A percentile compares a stretch with the other conserved stretches of the same genome.
These are phyloP conservation scores for Neurospora pannonica DNA, from an alignment of 495 filamentous ascomycete species.

Conservation along the genomic window DNA sequence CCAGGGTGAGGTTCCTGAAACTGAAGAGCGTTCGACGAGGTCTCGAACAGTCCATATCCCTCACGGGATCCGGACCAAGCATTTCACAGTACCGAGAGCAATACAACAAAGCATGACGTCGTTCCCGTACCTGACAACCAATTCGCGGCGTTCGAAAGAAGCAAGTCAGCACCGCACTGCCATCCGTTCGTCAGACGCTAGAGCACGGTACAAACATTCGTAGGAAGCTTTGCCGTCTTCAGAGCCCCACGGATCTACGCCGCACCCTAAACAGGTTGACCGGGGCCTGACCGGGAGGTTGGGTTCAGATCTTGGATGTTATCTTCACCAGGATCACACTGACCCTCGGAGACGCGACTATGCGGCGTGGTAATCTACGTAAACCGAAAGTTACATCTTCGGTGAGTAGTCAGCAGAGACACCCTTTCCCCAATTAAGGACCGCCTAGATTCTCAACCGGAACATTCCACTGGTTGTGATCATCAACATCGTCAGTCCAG, in stretches of 20 bases:
- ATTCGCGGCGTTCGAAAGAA: not conserved
- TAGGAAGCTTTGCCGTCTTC: not conserved
- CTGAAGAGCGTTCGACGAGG: not conserved
- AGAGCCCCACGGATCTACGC: not conserved
- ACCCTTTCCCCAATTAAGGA: not conserved
- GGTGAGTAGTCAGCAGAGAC: not conserved
- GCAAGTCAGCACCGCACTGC: not conserved
- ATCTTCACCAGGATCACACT: not conserved
- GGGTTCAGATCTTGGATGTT: not conserved
- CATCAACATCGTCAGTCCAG: not conserved
- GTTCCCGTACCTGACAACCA: not conserved
- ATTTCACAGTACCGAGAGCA: not conserved
- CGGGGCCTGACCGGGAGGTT: not conserved
- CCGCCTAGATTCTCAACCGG: not conserved
- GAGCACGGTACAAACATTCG: not conserved
- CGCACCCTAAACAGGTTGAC: not conserved
- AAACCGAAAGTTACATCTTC: not conserved
- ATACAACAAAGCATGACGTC: not conserved
- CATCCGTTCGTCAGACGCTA: not conserved
- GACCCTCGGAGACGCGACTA: not conserved
- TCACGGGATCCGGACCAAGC: not conserved
- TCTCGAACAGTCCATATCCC: not conserved
- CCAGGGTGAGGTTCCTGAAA: not conserved
- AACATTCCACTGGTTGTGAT: not conserved
- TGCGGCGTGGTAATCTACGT: not conserved